Conservation (phyloP, 306 rosid species). For the Lablab purpureus region DNA sequence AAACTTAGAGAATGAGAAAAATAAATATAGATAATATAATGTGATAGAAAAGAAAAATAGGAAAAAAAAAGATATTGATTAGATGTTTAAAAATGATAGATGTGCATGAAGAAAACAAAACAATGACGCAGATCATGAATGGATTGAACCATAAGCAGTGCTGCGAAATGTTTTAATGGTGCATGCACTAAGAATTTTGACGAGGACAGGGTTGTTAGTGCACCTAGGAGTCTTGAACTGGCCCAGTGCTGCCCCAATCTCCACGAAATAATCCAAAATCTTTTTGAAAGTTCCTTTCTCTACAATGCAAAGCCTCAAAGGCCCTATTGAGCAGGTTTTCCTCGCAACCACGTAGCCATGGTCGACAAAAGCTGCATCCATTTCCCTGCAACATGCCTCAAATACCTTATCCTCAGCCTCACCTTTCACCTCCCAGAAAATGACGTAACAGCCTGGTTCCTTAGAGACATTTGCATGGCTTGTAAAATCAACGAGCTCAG, state of each 20-base stretch:
- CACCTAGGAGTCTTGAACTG: constrained; percentile 97
- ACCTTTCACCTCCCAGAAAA: constrained; percentile 90
- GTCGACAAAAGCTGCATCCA: constrained; percentile 83
- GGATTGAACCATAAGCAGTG: constrained; percentile 57
- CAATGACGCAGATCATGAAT: background rate
- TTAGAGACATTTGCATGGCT: constrained; percentile 66
- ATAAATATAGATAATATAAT: too few relatives aligned
- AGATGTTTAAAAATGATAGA: too few relatives aligned
- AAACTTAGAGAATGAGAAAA: too few relatives aligned
- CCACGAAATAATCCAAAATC: constrained; percentile 71
- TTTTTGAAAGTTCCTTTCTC: constrained; percentile 79
- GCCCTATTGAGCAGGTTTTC: constrained; percentile 72
- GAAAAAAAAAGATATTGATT: too few relatives aligned
- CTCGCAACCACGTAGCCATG: constrained; percentile 90
- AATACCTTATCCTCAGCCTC: constrained; percentile 64
- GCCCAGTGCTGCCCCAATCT: constrained; percentile 75
- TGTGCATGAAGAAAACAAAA: background rate
- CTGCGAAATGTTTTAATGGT: constrained; percentile 63
- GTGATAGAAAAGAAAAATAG: too few relatives aligned
- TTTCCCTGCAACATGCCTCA: constrained; percentile 63
- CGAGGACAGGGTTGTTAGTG: constrained; percentile 66
- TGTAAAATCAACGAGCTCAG: constrained; percentile 81
- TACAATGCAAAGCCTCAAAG: constrained; percentile 73
- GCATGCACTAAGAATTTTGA: constrained; percentile 59
- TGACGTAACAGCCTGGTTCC: constrained; percentile 80